Evolutionary conservation across 2,329 filamentous ascomycete genomes (phyloP), one percentile per base, ranked within the genome.

Genomic region (Cyclaneusma minus): DNA sequence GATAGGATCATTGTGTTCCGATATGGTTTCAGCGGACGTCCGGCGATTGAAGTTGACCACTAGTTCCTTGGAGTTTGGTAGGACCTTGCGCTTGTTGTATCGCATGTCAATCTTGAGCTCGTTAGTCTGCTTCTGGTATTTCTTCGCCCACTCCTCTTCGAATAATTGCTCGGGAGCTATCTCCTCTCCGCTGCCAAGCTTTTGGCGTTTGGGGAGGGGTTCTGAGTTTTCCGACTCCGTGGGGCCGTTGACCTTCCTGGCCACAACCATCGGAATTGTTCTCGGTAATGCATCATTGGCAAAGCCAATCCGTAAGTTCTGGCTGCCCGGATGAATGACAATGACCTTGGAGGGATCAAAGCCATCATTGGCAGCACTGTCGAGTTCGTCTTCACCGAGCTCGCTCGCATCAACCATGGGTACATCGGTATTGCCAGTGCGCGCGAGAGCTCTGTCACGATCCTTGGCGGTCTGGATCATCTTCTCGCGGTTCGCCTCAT

Each of bases 51-150:
- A 95, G 46, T 93, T 95, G 37, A 85, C 72, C 2, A 94, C 87
- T 31, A 94, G 62, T 45, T 98, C 89, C 50, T 93, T 92, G 0
- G 85, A 94, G 48, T 95, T 95, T n/a, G 89, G 89, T 25, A 95
- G 56, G 10, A 94, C 85, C 48, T 92, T 80, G 46, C 83, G 75
- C 62, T 95, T 95, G 55, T 93, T 93, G 39, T 73, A 69, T 34
- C 87, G 75, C 81, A 95, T 92, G 27, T 83, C 79, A 3, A 76
- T 58, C 54, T 92, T 93, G 34, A 98, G 68, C 22, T 94, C 85
- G 28, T 74, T 72, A 33, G 72, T 81, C 76, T 89, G 79, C 44
- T 76, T 77, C 30, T 70, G 70, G 52, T 85, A 95, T 45, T 67
- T 73, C 48, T 72, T 73, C 22, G 63, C 56, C 65, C 62, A 73